These are phyloP conservation scores for Phialophora verrucosa DNA, from an alignment of 2,329 filamentous ascomycete species.

Conservation along the genomic window DNA sequence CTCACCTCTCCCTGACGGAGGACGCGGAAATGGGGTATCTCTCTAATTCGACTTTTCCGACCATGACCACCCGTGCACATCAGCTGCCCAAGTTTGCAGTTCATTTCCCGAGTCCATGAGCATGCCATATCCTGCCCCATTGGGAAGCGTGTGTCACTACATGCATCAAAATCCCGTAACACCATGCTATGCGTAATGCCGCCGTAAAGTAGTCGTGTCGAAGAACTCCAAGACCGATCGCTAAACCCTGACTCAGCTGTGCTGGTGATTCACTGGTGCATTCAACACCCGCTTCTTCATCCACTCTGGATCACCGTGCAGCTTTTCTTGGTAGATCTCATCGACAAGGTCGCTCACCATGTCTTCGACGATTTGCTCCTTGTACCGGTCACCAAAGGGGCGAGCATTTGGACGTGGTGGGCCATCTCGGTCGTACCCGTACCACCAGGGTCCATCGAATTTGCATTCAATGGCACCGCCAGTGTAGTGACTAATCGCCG, in stretches of 20 bases:
- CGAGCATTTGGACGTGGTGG: constrained; percentile 46
- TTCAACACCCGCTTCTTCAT: constrained; percentile 38
- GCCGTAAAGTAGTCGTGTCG: not conserved
- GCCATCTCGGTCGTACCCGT: constrained; percentile 49
- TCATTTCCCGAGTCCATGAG: not conserved
- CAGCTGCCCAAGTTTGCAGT: constrained; percentile 5
- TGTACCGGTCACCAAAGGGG: constrained; percentile 77
- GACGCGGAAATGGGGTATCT: constrained; percentile 27
- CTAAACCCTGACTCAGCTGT: constrained; percentile 22
- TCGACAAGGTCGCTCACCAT: constrained; percentile 91
- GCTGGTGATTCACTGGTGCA: constrained; percentile 31
- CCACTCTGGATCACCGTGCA: constrained; percentile 36
- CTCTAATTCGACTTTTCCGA: constrained; percentile 25
- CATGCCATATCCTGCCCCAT: constrained; percentile 17
- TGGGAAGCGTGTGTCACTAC: not conserved
- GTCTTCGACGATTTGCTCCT: constrained; percentile 94
- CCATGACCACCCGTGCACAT: constrained; percentile 2
- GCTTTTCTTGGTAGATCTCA: constrained; percentile 70
- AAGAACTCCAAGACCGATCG: constrained; percentile 2
- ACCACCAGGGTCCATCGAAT: constrained; percentile 92
- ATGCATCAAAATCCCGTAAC: constrained; percentile 1
- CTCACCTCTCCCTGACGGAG: constrained; percentile 14
- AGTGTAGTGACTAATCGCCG: constrained; percentile 87
- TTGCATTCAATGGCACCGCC: constrained; percentile 92
- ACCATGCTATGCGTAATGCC: constrained; percentile 8